A percentile compares a stretch with the other conserved stretches of the same genome.
Conservation (phyloP, 805 yeast genomes). For the Candida chilensis region DNA sequence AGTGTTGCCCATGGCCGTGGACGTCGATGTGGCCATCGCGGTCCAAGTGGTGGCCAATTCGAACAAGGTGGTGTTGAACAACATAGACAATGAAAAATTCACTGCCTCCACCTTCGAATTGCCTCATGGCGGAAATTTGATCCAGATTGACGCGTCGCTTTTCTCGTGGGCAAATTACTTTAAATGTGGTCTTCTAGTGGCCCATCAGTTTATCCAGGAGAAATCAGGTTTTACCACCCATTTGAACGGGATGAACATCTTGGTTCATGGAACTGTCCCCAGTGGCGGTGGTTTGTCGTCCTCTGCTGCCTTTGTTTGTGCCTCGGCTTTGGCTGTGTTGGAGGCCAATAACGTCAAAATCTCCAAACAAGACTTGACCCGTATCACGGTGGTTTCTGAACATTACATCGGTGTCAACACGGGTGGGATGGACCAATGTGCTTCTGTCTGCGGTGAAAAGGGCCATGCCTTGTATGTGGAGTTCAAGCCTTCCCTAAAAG, state of each 20-base stretch:
- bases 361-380: constrained; percentile 42
- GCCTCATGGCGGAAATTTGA: constrained; percentile 26
- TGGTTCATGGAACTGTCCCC: constrained; percentile 59
- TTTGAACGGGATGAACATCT: constrained; percentile 40
- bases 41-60: constrained; percentile 18
- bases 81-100: constrained; percentile 21
- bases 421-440: constrained; percentile 79
- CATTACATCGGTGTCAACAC: constrained; percentile 67
- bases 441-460: constrained; percentile 54
- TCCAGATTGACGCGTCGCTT: constrained; percentile 36
- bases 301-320: constrained; percentile 64
- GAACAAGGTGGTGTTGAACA: constrained; percentile 17
- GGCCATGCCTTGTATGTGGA: constrained; percentile 50
- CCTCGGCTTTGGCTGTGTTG: constrained; percentile 50
- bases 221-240: constrained; percentile 14
- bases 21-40: constrained; percentile 51
- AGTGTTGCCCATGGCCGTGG: constrained; percentile 68
- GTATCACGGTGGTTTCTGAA: constrained; percentile 56
- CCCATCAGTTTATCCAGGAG: constrained; percentile 35
- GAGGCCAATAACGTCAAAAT: constrained; percentile 40
- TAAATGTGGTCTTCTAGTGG: constrained; percentile 56
- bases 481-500: constrained; percentile 50
- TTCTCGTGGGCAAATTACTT: constrained; percentile 64
- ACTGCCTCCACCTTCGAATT: constrained; percentile 21
- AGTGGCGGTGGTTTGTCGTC: constrained; percentile 67